Evolutionary conservation across 352 stramenopile genomes (phyloP).

Genomic region (Albugo candida): DNA sequence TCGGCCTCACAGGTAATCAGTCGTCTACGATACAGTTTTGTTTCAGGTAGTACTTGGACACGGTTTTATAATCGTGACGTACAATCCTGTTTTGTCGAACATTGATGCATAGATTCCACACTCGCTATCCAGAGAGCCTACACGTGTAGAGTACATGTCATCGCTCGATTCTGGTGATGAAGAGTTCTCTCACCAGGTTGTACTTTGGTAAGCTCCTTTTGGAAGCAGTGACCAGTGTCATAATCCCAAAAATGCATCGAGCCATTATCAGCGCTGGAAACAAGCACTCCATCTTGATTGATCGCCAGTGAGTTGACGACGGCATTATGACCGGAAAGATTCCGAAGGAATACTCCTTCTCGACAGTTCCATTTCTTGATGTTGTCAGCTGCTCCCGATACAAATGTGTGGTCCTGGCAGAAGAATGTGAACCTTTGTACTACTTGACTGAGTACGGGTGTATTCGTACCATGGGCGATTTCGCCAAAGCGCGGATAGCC

Average conservation of each 20-base stretch:
- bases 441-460: not conserved
- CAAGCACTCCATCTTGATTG: constrained; percentile 95
- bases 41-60: not conserved
- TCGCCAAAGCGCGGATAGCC: constrained; percentile 81
- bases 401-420: constrained; percentile 88
- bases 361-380: constrained; percentile 98
- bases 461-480: constrained; percentile 54
- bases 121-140: constrained; percentile 94
- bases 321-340: constrained; percentile 93
- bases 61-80: constrained; percentile 8
- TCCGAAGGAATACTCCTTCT: constrained; percentile 91
- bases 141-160: constrained; percentile 20
- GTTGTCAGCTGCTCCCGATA: constrained; percentile 92
- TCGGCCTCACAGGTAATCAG: constrained; percentile 98
- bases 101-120: constrained; percentile 91
- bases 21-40: constrained; percentile 31
- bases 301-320: constrained; percentile 97
- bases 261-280: constrained; percentile 94
- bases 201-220: constrained; percentile 86
- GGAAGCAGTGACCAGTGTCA: constrained; percentile 94
- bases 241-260: constrained; percentile 99
- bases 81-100: constrained; percentile 95
- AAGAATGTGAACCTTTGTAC: not conserved
- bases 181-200: constrained; percentile 19
- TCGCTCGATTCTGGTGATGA: not conserved